Base-by-base conservation (phyloP, 352 stramenopile species). In the Phytophthora niederhauseri region DNA sequence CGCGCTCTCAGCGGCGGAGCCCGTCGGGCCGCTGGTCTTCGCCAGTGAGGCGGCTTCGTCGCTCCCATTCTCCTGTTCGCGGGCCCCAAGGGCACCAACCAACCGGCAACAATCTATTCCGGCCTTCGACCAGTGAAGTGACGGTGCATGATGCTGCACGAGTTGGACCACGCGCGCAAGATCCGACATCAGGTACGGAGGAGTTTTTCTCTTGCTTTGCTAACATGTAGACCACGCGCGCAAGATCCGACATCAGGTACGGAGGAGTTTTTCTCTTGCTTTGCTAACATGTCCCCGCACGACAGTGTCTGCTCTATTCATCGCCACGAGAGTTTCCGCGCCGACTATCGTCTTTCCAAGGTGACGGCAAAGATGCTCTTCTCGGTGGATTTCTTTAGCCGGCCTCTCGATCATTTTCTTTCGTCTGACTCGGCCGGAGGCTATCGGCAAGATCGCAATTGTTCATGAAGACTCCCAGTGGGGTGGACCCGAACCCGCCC, bases 101-200 rank as follows among this genome's bases (percentile, higher is more conserved):
- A 14, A 24, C 51, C 1, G 61, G 51, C 4, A 56, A 49, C 51
- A 57, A 36, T 20, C 14, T 55, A 4, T 67, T 67, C 15, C 51
- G 51, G 3, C 61, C 31, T 11, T 49, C 15, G 8, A 5, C 17
- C 17, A 20, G 17, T 48, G 41, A 48, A 17, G 7, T 48, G 41
- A 6, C 17, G 4, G 61, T 56, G 14, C 61, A 62, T 11, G 6
- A 56, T 3, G 30, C 41, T 6, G 51, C 52, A 3, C 61, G 51
- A 5, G 61, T 68, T 4, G 6, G 6, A 14, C 17, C 58, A 8
- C 41, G 15, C 4, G 17, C 7, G 12, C 41, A n/a, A 9, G 41
- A 20, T 17, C 15, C 12, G 15, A 8, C 14, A 48, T 20, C 41
- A 48, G 41, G 14, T 48, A 48, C 41, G 41, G 5, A 48, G 6